phyloP scores from a whole-genome alignment of 1,284 basidiomycete genomes.

The Marasmius sp. region DNA sequence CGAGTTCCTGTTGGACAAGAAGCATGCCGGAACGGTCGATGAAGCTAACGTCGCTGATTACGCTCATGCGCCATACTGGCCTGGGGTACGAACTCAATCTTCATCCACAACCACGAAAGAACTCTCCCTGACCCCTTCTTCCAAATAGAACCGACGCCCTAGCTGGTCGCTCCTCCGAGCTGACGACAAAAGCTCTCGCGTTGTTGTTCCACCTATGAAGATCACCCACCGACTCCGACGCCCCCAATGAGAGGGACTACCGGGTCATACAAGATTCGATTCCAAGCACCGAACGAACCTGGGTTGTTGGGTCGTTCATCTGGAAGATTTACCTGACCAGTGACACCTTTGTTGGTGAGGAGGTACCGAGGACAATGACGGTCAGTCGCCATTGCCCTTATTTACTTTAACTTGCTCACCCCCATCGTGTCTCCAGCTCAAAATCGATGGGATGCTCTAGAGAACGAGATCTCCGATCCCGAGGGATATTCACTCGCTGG shows the following conservation, averaged over 20 bases:
- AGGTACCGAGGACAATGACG: slow-evolving; percentile 70
- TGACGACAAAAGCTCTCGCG: slow-evolving; percentile 86
- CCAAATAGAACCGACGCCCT: slow-evolving; percentile 71
- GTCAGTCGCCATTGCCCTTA: slow-evolving; percentile 42
- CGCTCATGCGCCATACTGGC: slow-evolving; percentile 92
- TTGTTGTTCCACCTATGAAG: slow-evolving; percentile 90
- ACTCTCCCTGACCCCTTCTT: neutral
- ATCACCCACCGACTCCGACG: slow-evolving; percentile 68
- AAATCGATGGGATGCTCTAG: slow-evolving; percentile 75
- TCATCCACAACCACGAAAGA: slow-evolving; percentile 5
- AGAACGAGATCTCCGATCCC: slow-evolving; percentile 94
- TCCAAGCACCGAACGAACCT: slow-evolving; percentile 89
- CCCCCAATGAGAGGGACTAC: slow-evolving; percentile 58
- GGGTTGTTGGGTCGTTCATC: slow-evolving; percentile 87
- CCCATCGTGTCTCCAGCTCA: slow-evolving; percentile 51
- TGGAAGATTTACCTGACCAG: slow-evolving; percentile 88
- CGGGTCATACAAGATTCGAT: slow-evolving; percentile 88
- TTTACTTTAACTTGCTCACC: neutral
- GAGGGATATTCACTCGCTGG: slow-evolving; percentile 95
- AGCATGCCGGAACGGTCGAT: slow-evolving; percentile 61
- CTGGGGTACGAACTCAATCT: slow-evolving; percentile 57
- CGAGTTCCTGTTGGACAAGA: slow-evolving; percentile 64
- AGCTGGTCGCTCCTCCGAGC: slow-evolving; percentile 92
- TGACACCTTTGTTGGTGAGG: slow-evolving; percentile 88
- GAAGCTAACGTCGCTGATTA: slow-evolving; percentile 47